Evolutionary conservation across 305 asterid genomes (phyloP), one percentile per base, ranked within the genome.

Genomic region (Solanum aculeatissimum): DNA sequence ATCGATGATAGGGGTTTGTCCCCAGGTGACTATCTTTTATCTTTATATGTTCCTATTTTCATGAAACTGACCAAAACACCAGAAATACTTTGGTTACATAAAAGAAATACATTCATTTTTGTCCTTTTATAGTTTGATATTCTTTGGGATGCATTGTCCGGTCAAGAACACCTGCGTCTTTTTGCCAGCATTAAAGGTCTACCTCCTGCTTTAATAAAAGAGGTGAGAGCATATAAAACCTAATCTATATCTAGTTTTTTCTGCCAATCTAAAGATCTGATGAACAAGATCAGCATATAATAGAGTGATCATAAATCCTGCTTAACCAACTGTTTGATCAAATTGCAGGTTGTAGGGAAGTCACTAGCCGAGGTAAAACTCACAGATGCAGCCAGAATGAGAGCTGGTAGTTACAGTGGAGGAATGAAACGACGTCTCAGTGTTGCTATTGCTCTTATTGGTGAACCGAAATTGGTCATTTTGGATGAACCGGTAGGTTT

Each of bases 401-500:
- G 99, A 89, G 87, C 97, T 6, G 89, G 97, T 83, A 94, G 95
- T 91, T 95, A 91, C 84, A 97, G 98, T 87, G 98, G 99, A 80
- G 99, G 99, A 85, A 97, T 94, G 98, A 94, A 86, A 88, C 97
- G 98, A 19, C 97, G 99, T 19, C 96, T 97, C 57, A 97, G 99
- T 88, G 95, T 97, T 10, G 98, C 98, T 74, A 97, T 97, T 86
- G 98, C 99, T 43, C 91, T 97, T 72, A 93, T 97, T 83, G 99
- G 99, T 83, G 97, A 95, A 86, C 98, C 99, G 13, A 93, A 95
- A 84, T 88, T 97, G 91, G 91, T 97, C 85, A 92, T 97, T 85
- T 83, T 97, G 87, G 99, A 97, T 87, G 98, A 97, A 84, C 98
- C 99, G 70, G 99, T 97, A 84, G 53, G 98, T 86, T 68, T 60